Evolutionary conservation across 192 early-diverging fungal species (phyloP), one percentile per base, ranked within the genome.

Genomic region (Coemansia sp.): DNA sequence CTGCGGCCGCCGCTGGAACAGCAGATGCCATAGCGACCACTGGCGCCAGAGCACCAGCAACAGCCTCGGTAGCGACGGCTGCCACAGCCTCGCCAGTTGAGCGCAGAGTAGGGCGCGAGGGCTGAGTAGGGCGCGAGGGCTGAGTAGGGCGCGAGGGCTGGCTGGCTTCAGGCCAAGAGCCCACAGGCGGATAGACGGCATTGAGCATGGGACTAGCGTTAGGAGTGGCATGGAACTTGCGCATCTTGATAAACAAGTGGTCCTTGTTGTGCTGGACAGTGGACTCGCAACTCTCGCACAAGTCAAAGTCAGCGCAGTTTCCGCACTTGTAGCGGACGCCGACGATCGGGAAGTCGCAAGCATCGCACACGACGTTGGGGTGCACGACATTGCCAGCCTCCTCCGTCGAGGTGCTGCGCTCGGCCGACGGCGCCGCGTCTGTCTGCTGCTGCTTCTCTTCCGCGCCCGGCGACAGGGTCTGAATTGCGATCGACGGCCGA

Each of bases 261-360:
- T 93, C 92, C 43, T 82, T 84, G 51, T 72, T 47, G 70, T 99
- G 97, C 14, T 63, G 27, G 64, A 51, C 40, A 58, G 14, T 90
- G 76, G 49, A 86, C 90, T 96, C 97, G 73, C 97, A 99, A 6
- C 82, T 74, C 62, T 94, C 93, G 71, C 97, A 99, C 39, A 99
- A 78, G 84, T 99, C 97, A 65, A 86, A 99, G 67, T 99, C 94
- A 38, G 89, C 72, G 69, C 97, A 99, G 74, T 97, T 96, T 36
- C 91, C 90, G 74, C 97, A 99, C 77, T 96, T 96, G 87, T 93
- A 99, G 4, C 96, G 86, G 24, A 90, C 78, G 20, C 96, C 97
- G 12, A 92, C 85, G 45, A 99, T 89, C 0, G 92, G 94, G 22
- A 89, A 87, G 20, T 84, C 77, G 36, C 88, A 81, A 14, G 24